phyloP scores from a whole-genome alignment of 129 eudicot species.

The Centrapalus pauciflorus region DNA sequence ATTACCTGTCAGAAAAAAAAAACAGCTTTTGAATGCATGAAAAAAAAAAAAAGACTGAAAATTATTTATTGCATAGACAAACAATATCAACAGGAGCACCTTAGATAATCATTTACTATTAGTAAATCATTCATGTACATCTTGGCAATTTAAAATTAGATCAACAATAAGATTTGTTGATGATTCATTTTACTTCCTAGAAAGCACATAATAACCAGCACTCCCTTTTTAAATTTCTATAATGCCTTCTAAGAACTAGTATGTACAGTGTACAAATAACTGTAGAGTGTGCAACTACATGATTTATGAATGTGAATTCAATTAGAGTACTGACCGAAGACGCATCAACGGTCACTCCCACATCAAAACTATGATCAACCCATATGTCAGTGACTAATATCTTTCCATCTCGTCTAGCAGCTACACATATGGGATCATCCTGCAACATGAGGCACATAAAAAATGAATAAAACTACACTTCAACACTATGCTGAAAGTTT shows the following conservation, averaged over 20 bases:
- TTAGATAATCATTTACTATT: not conserved
- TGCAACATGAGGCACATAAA: constrained; percentile 14
- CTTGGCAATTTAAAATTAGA: not conserved
- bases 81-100: not conserved
- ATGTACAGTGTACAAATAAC: not conserved
- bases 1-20: constrained; percentile 37
- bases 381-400: constrained; percentile 51
- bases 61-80: not conserved
- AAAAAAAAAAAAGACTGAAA: no score
- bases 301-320: not conserved
- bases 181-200: not conserved
- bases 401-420: constrained; percentile 75
- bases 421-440: constrained; percentile 83
- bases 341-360: constrained; percentile 44
- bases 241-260: not conserved
- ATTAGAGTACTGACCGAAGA: constrained; percentile 39
- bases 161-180: not conserved
- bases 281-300: not conserved
- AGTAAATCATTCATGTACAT: not conserved
- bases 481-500: not conserved
- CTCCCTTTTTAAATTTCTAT: not conserved
- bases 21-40: no score
- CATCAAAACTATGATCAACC: constrained; percentile 73
- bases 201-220: not conserved
- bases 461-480: no score